phyloP scores from a whole-genome alignment of 192 early-diverging fungal species.

The Coemansia sp. region DNA sequence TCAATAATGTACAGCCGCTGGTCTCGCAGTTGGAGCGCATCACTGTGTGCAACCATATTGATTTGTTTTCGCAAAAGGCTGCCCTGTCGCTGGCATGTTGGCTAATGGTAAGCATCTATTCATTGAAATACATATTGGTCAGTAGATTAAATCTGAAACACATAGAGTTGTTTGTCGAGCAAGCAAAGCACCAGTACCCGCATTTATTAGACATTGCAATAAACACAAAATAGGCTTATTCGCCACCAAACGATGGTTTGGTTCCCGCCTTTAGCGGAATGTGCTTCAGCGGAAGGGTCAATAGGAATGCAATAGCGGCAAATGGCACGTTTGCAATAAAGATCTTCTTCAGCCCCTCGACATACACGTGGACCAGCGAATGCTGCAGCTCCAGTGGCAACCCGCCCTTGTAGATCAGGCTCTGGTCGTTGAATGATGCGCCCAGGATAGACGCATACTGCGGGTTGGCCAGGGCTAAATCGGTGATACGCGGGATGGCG shows the following conservation, averaged over 20 bases:
- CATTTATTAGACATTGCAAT: background rate
- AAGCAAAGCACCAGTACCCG: background rate
- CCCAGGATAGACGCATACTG: conserved; percentile 16
- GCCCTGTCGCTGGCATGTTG: background rate
- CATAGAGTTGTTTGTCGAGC: background rate
- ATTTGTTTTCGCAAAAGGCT: background rate
- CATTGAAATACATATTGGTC: background rate
- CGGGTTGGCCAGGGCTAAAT: conserved; percentile 15
- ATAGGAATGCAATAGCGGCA: conserved; percentile 51
- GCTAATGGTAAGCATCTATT: background rate
- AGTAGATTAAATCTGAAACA: background rate
- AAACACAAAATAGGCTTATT: background rate
- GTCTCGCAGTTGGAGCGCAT: background rate
- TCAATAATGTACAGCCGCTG: background rate
- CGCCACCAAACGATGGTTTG: conserved; percentile 7
- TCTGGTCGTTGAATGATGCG: conserved; percentile 35
- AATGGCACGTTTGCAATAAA: conserved; percentile 60
- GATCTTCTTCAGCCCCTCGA: conserved; percentile 54
- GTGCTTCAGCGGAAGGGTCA: conserved; percentile 53
- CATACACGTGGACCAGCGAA: conserved; percentile 53
- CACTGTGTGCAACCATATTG: background rate
- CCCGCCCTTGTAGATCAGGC: conserved; percentile 24
- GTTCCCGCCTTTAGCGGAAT: conserved; percentile 23
- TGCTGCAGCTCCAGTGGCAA: conserved; percentile 39
- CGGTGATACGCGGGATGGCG: conserved; percentile 21